These are phyloP conservation scores for Aspergillus ellipticus DNA, from an alignment of 495 filamentous ascomycete species.

Conservation along the genomic window DNA sequence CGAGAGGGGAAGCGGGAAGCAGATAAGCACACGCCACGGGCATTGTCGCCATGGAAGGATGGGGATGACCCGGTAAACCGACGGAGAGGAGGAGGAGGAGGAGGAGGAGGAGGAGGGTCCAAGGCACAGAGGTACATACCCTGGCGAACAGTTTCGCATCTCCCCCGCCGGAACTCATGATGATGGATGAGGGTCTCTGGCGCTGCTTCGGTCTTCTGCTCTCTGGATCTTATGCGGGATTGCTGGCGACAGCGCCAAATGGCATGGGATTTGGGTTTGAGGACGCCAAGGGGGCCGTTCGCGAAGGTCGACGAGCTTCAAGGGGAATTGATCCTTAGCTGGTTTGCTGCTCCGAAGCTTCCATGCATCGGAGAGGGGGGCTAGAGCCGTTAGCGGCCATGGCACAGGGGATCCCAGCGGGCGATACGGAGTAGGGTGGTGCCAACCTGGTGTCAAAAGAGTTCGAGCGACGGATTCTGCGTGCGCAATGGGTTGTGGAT, in stretches of 20 bases:
- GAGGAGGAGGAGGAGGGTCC: no score
- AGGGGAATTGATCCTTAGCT: conserved; percentile 18
- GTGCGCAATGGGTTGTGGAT: no score
- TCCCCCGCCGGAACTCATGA: conserved; percentile 76
- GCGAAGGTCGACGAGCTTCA: conserved; percentile 9
- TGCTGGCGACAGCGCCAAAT: conserved; percentile 11
- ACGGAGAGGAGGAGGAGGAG: no score
- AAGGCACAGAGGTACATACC: conserved; percentile 57
- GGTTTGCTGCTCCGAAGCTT: conserved; percentile 13
- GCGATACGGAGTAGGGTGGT: not conserved
- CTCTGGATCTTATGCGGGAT: conserved; percentile 1
- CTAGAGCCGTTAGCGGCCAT: conserved; percentile 6
- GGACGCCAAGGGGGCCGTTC: conserved; percentile 9
- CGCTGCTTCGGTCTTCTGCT: conserved; percentile 2
- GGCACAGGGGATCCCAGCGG: not conserved
- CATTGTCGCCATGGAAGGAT: not conserved
- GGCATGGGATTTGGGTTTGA: conserved; percentile 21
- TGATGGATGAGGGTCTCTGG: conserved; percentile 22
- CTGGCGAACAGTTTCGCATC: conserved; percentile 99
- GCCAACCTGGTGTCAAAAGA: conserved; percentile 2
- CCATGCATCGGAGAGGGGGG: conserved; percentile 26
- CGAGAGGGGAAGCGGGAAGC: conserved; percentile 10
- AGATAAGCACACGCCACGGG: conserved; percentile 14
- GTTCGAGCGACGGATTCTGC: no score
- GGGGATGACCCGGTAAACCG: not conserved